phyloP scores from a whole-genome alignment of 768 basidiomycete species.

The Leccinellum luteum region DNA sequence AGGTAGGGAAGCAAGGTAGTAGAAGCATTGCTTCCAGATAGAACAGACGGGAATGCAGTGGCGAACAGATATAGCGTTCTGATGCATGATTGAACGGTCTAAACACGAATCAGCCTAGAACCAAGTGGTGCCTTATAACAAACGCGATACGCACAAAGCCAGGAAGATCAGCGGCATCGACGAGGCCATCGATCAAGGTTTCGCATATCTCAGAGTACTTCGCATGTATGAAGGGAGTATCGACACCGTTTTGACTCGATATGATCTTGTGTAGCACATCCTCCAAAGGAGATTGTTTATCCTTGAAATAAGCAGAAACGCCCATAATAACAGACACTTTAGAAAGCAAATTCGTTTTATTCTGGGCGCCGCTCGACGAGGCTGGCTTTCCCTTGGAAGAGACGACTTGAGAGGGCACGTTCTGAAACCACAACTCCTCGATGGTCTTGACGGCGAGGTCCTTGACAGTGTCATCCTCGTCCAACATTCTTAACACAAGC shows the following conservation, averaged over 20 bases:
- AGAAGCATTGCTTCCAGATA: slow-evolving; percentile 79
- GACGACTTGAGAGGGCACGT: slow-evolving; percentile 27
- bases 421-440: slow-evolving; percentile 88
- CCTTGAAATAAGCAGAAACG: slow-evolving; percentile 77
- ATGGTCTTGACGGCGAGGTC: slow-evolving; percentile 88
- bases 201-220: slow-evolving; percentile 85
- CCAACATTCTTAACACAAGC: slow-evolving; percentile 79
- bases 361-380: slow-evolving; percentile 34
- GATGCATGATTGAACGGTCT: slow-evolving; percentile 84
- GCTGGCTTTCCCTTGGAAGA: slow-evolving; percentile 38
- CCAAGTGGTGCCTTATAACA: not conserved
- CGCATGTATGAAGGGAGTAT: slow-evolving; percentile 52
- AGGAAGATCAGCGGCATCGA: slow-evolving; percentile 79
- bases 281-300: slow-evolving; percentile 81
- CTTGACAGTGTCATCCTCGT: slow-evolving; percentile 94
- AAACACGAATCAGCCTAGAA: not conserved
- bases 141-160: slow-evolving; percentile 57
- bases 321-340: slow-evolving; percentile 86
- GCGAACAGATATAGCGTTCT: slow-evolving; percentile 82
- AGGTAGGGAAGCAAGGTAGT: slow-evolving; percentile 90
- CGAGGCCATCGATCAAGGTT: slow-evolving; percentile 80
- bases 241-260: slow-evolving; percentile 58
- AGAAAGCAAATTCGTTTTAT: slow-evolving; percentile 53
- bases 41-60: slow-evolving; percentile 76
- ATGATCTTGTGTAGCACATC: slow-evolving; percentile 83